Evolutionary conservation across 352 stramenopile species (phyloP).

Genomic region (Nothophytophthora sp.): DNA sequence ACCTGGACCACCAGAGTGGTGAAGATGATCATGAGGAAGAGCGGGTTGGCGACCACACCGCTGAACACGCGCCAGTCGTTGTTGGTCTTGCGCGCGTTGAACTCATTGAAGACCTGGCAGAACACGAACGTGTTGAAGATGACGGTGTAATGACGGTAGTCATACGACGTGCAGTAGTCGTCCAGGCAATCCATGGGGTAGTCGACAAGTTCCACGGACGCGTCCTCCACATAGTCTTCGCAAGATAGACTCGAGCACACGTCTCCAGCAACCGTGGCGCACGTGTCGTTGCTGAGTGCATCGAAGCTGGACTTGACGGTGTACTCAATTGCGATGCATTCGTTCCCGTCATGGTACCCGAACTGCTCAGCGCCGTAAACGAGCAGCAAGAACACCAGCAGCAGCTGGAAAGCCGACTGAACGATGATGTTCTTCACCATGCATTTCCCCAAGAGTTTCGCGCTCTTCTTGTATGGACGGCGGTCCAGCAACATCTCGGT

Average conservation of each 20-base stretch:
- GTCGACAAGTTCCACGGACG: conserved; percentile 20
- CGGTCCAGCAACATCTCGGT: conserved; percentile 66
- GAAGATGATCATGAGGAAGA: conserved; percentile 94
- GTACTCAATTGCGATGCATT: conserved; percentile 46
- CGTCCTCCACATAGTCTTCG: conserved; percentile 53
- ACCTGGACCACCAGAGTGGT: conserved; percentile 94
- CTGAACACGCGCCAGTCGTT: conserved; percentile 96
- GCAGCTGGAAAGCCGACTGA: conserved; percentile 75
- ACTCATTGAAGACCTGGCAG: conserved; percentile 93
- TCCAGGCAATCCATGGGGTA: conserved; percentile 59
- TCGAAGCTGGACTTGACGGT: conserved; percentile 52
- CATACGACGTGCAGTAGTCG: conserved; percentile 48
- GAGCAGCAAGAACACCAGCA: conserved; percentile 85
- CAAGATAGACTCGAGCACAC: conserved; percentile 53
- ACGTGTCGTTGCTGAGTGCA: conserved; percentile 36
- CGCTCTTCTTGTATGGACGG: conserved; percentile 72
- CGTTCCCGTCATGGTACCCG: conserved; percentile 59
- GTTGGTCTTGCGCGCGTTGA: conserved; percentile 88
- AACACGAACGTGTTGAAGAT: conserved; percentile 99
- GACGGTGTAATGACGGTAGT: conserved; percentile 95
- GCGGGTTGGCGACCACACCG: conserved; percentile 88
- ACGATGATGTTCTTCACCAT: conserved; percentile 83
- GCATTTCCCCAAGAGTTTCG: conserved; percentile 49
- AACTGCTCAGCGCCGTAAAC: conserved; percentile 58
- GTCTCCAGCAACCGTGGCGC: conserved; percentile 45